Percentiles rank a stretch among this genome's conserved stretches.
Conservation (phyloP, 345 rosid species). For the Lepidium aucheri region DNA sequence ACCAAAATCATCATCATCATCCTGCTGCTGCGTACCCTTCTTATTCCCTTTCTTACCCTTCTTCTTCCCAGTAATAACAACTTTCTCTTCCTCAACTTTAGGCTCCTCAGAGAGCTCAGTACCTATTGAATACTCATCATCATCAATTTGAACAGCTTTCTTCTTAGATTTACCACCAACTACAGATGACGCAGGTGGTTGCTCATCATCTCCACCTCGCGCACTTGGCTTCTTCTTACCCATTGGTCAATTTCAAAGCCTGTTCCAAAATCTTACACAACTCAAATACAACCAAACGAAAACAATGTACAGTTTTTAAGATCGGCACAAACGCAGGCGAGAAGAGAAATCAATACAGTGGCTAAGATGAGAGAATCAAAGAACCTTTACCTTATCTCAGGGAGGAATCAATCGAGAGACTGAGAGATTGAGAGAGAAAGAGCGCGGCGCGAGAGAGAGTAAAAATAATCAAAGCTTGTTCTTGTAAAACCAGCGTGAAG, state of each 20-base stretch:
- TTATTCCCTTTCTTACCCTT: constrained; percentile 62
- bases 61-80: constrained; percentile 42
- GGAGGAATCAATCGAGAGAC: neutral
- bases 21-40: constrained; percentile 17
- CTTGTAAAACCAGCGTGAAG: constrained; percentile 9
- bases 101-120: constrained; percentile 52
- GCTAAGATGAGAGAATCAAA: constrained; percentile 1
- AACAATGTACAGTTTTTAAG: neutral
- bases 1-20: constrained; percentile 33
- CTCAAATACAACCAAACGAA: neutral
- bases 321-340: constrained; percentile 1
- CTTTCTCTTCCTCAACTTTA: constrained; percentile 35
- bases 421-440: neutral
- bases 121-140: constrained; percentile 70
- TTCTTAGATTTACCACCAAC: constrained; percentile 67
- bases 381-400: neutral
- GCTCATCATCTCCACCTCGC: constrained; percentile 57
- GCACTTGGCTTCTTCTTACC: constrained; percentile 63
- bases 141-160: constrained; percentile 58
- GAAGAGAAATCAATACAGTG: neutral
- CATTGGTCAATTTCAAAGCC: constrained; percentile 25
- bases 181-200: constrained; percentile 21
- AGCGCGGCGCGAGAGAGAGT: constrained; percentile 11
- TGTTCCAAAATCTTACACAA: neutral
- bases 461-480: neutral